Evolutionary conservation across 75 land plant genomes (phyloP).

Genomic region (Sequoiadendron giganteum): DNA sequence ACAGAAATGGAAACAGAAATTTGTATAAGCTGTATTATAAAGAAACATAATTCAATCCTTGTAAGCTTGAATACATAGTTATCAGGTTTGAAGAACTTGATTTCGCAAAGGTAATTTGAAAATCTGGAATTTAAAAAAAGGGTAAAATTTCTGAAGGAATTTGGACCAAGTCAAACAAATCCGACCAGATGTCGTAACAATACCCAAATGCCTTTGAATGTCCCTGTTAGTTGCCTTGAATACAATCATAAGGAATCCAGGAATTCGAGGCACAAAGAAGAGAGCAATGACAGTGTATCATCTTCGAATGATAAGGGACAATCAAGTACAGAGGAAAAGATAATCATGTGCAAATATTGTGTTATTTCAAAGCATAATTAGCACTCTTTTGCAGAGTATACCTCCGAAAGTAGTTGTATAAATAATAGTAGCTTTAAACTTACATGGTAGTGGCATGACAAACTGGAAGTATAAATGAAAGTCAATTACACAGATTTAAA

Average conservation of each 20-base stretch:
- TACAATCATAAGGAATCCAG: background rate
- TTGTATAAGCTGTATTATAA: background rate
- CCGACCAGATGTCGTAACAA: too few species aligned
- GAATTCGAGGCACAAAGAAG: background rate
- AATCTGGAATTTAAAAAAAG: too few species aligned
- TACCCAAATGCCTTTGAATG: background rate
- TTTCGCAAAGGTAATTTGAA: too few species aligned
- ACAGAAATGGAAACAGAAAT: background rate
- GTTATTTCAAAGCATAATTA: background rate
- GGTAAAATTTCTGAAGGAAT: too few species aligned
- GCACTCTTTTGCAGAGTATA: too few species aligned
- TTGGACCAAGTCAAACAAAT: too few species aligned
- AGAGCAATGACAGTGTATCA: background rate
- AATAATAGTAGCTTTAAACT: too few species aligned
- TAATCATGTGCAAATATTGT: background rate
- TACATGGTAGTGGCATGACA: background rate
- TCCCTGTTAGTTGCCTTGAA: background rate
- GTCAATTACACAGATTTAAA: too few species aligned
- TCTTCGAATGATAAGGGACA: background rate
- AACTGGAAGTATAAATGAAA: background rate
- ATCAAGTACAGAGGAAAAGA: background rate
- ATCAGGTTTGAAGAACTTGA: too few species aligned
- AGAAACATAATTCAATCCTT: background rate
- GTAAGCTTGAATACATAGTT: background rate
- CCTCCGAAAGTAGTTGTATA: too few species aligned